Percentiles rank a stretch among this genome's conserved stretches.
phyloP scores from a whole-genome alignment of 164 flowering plant species.

The Berberis vulgaris region DNA sequence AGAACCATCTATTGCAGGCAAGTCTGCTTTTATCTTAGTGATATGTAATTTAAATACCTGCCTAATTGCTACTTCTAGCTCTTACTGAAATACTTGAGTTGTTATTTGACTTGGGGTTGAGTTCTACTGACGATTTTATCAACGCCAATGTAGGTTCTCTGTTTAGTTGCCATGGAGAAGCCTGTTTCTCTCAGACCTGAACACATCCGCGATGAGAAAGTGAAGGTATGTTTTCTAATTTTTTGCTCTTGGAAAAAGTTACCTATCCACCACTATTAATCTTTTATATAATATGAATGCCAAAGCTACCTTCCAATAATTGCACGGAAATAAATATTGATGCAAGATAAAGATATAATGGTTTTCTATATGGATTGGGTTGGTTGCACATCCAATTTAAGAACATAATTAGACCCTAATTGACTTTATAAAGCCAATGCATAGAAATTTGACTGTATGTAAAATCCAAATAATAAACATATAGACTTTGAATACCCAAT shows the following conservation, averaged over 20 bases:
- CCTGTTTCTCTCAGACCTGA: conserved; percentile 89
- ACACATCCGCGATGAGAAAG: conserved; percentile 99
- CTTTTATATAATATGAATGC: not conserved
- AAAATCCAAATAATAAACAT: not conserved
- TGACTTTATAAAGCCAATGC: too few relatives aligned
- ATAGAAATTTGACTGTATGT: too few relatives aligned
- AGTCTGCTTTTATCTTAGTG: conserved; percentile 4
- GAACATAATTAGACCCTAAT: too few relatives aligned
- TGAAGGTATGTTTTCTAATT: conserved; percentile 46
- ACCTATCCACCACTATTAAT: not conserved
- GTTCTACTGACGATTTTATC: not conserved
- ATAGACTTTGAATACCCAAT: not conserved
- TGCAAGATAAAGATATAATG: too few relatives aligned
- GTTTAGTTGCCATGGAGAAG: conserved; percentile 97
- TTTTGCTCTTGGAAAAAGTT: not conserved
- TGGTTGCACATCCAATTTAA: too few relatives aligned
- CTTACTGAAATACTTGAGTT: too few relatives aligned
- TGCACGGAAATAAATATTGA: too few relatives aligned
- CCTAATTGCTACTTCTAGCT: too few relatives aligned
- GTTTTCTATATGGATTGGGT: too few relatives aligned
- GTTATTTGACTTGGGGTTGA: not conserved
- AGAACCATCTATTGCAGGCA: conserved; percentile 95
- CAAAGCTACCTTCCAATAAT: too few relatives aligned
- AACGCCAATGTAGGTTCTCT: conserved; percentile 55
- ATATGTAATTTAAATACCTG: not conserved